Percentiles rank a stretch among this genome's conserved stretches.
Conservation (phyloP, 192 early-diverging fungal genomes). For the Paraglomus occultum region DNA sequence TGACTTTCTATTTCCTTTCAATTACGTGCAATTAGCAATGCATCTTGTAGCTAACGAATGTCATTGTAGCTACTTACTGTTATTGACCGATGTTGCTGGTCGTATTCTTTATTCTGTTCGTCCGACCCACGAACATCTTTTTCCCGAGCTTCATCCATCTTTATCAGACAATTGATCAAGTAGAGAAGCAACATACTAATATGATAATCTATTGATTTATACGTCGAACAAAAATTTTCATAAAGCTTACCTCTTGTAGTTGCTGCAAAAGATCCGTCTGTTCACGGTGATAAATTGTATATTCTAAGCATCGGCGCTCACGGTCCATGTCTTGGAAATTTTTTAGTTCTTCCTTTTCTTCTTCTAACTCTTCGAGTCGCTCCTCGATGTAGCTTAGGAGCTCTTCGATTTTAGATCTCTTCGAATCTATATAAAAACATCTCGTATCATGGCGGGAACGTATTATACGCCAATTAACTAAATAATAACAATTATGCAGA, state of each 20-base stretch:
- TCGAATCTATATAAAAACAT: constrained; percentile 54
- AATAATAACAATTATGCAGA: not conserved
- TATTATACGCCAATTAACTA: constrained; percentile 6
- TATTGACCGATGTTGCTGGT: constrained; percentile 53
- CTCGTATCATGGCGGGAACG: not conserved
- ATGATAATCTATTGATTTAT: not conserved
- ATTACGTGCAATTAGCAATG: not conserved
- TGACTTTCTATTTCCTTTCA: constrained; percentile 50
- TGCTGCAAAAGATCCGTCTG: constrained; percentile 77
- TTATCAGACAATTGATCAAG: not conserved
- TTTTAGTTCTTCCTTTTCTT: constrained; percentile 91
- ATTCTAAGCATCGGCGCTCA: constrained; percentile 85
- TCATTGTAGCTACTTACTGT: constrained; percentile 16
- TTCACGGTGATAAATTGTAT: constrained; percentile 90
- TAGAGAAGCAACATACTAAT: not conserved
- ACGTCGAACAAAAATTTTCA: not conserved
- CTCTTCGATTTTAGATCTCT: constrained; percentile 86
- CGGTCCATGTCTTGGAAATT: constrained; percentile 84
- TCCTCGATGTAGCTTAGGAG: constrained; percentile 86
- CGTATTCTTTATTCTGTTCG: constrained; percentile 53
- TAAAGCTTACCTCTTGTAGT: constrained; percentile 58
- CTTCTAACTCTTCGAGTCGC: constrained; percentile 83
- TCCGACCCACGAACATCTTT: constrained; percentile 49
- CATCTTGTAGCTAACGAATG: not conserved
- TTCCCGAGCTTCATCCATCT: constrained; percentile 43